Percentiles rank a stretch among this genome's conserved stretches.
Evolutionary conservation across 352 stramenopile genomes (phyloP).

Genomic region (Pelagophyceae sp.): DNA sequence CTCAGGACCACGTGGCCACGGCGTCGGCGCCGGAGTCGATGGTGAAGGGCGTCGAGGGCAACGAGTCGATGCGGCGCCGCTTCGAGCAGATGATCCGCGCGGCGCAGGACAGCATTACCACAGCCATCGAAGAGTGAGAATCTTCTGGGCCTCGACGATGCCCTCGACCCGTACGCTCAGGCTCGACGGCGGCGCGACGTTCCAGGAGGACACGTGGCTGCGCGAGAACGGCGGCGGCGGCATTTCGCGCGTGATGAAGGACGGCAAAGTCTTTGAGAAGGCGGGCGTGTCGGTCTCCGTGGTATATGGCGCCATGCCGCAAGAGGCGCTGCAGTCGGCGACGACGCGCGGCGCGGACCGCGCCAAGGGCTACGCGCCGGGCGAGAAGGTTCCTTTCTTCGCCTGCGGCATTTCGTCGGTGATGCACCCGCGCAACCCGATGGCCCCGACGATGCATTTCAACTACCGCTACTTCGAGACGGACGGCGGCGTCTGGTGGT

Average conservation of each 20-base stretch:
- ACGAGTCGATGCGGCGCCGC: conserved; percentile 25
- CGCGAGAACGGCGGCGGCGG: conserved; percentile 84
- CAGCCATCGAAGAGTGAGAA: conserved; percentile 42
- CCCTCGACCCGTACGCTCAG: conserved; percentile 23
- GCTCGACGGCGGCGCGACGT: conserved; percentile 80
- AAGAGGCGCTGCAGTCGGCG: conserved; percentile 60
- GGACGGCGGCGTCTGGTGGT: conserved; percentile 79
- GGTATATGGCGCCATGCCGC: conserved; percentile 87
- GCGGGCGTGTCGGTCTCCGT: conserved; percentile 92
- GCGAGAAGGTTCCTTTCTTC: conserved; percentile 83
- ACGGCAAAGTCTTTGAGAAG: conserved; percentile 91
- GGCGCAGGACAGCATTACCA: conserved; percentile 50
- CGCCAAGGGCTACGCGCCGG: conserved; percentile 57
- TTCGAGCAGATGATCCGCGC: conserved; percentile 43
- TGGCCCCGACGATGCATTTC: conserved; percentile 88
- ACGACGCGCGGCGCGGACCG: conserved; percentile 64
- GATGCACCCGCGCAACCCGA: conserved; percentile 83
- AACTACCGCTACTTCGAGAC: conserved; percentile 98
- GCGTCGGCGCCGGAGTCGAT: background rate
- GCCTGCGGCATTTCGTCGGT: conserved; percentile 86
- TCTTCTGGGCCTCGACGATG: background rate
- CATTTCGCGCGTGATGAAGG: conserved; percentile 78
- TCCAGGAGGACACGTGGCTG: conserved; percentile 87
- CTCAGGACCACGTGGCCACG: conserved; percentile 12
- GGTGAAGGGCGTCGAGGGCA: conserved; percentile 18